Evolutionary conservation across 305 asterid species (phyloP), one percentile per base, ranked within the genome.

Genomic region (Fraxinus nigra): DNA sequence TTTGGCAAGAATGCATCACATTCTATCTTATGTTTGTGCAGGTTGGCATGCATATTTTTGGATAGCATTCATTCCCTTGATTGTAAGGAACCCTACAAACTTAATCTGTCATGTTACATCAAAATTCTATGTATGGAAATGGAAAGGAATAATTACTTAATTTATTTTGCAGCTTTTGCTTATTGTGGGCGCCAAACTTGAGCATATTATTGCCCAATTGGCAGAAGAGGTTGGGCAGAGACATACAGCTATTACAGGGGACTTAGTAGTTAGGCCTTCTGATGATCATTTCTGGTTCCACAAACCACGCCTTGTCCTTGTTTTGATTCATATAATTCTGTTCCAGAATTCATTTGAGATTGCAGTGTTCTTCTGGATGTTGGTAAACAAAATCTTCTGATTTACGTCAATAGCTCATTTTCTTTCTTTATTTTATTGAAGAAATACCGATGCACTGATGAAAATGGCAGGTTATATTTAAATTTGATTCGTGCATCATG

Each of bases 1-100:
- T 54, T 54, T 54, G 65, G 24, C 24, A n/a, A n/a, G 24, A 18
- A 54, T 54, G 24, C 63, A 16, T 54, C 65, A 1, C 65, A 54
- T 54, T 54, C 65, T 54, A n/a, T 54, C 26, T n/a, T n/a, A n/a
- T 13, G 16, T 67, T 80, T 38, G 28, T 83, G 72, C 88, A 91
- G 97, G 95, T 79, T 93, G 95, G 95, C 93, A 92, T 40, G 82
- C 95, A 24, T 93, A 93, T 78, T 92, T 92, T 77, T 90, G 94
- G 95, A 90, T 92, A 78, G 90, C 98, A 30, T 93, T 92, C 70
- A n/a, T 89, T 79, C 98, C 95, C 35, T 84, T 92, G 26, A 76
- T 7, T 13, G 98, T 93, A 82, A 87, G 92, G 85, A 72, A 11
- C 7, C 20, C 33, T 63, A 28, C 74, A 11, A 67, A 13, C 4